Evolutionary conservation across 345 rosid genomes (phyloP), one percentile per base, ranked within the genome.

Genomic region (Camelina sativa): DNA sequence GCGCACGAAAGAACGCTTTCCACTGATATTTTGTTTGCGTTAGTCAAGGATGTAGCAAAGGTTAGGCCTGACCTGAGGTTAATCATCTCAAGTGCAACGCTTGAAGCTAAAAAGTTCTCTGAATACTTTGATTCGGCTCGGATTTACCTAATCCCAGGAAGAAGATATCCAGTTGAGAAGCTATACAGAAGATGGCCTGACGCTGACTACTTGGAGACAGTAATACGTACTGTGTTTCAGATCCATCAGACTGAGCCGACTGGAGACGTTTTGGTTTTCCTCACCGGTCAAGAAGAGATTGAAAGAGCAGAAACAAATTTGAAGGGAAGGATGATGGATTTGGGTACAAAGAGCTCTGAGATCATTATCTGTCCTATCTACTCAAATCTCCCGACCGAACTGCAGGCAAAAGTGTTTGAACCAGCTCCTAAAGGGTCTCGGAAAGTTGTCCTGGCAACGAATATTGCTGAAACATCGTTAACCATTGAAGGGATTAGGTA

Each of bases 271-370:
- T 77, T 91, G 79, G 82, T 94, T 44, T 94, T 94, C 59, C 73
- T 94, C 28, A 94, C 98, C 34, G 98, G 98, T 67, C 98, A 94
- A 78, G 98, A 94, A 79, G 98, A 94, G 86, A 94, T 94, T 70
- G 98, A 94, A 84, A 83, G 89, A 16, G 96, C 89, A 3, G 97
- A 91, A 68, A 90, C 88, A 76, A 86, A 73, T 72, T 77, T 94
- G 83, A 91, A 87, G 83, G 85, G 72, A 38, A 81, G 86, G 79
- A 90, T 87, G 67, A 87, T 81, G 75, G 95, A 89, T 35, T 74
- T 88, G 71, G 96, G 98, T 61, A 84, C 86, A 30, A 88, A 90
- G 82, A 86, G 90, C 65, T 91, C 93, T 2, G 97, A 91, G 69
- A 83, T 94, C 66, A 86, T 94, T 52, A 90, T 94, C 70, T 91